These are phyloP conservation scores for Atkinsonella hypoxylon DNA, from an alignment of 2,329 filamentous ascomycete genomes.

Conservation along the genomic window DNA sequence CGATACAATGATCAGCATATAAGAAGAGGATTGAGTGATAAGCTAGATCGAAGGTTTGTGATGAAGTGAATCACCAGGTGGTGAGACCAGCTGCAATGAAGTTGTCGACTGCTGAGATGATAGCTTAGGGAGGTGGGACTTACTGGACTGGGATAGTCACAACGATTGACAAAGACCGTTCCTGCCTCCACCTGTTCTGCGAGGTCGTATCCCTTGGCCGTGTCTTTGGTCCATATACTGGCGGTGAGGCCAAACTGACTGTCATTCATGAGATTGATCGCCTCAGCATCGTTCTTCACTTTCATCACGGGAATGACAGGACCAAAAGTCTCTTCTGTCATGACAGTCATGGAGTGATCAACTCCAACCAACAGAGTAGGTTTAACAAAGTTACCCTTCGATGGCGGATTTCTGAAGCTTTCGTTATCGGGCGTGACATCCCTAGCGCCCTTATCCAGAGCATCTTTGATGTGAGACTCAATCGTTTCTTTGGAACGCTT, in stretches of 20 bases:
- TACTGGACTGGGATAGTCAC: slow-evolving; percentile 85
- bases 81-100: not conserved
- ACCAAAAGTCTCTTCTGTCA: slow-evolving; percentile 92
- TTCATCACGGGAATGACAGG: slow-evolving; percentile 86
- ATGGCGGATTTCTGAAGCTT: slow-evolving; percentile 58
- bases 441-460: slow-evolving; percentile 69
- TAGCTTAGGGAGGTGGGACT: slow-evolving; percentile 25
- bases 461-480: slow-evolving; percentile 68
- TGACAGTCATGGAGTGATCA: slow-evolving; percentile 73
- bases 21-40: not conserved
- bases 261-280: slow-evolving; percentile 81
- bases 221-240: slow-evolving; percentile 95
- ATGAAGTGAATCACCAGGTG: not conserved
- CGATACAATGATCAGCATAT: slow-evolving; percentile 3
- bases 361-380: slow-evolving; percentile 74
- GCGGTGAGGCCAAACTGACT: slow-evolving; percentile 89
- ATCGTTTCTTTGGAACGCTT: slow-evolving; percentile 67
- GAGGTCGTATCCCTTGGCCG: slow-evolving; percentile 60
- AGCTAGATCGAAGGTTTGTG: not conserved
- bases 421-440: slow-evolving; percentile 74
- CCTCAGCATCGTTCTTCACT: slow-evolving; percentile 70
- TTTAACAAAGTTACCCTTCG: slow-evolving; percentile 79
- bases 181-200: slow-evolving; percentile 77
- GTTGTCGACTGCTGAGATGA: not conserved
- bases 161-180: slow-evolving; percentile 91